Evolutionary conservation across 73 alveolate genomes (phyloP), one percentile per base, ranked within the genome.

Genomic region (Paramecium octaurelia): DNA sequence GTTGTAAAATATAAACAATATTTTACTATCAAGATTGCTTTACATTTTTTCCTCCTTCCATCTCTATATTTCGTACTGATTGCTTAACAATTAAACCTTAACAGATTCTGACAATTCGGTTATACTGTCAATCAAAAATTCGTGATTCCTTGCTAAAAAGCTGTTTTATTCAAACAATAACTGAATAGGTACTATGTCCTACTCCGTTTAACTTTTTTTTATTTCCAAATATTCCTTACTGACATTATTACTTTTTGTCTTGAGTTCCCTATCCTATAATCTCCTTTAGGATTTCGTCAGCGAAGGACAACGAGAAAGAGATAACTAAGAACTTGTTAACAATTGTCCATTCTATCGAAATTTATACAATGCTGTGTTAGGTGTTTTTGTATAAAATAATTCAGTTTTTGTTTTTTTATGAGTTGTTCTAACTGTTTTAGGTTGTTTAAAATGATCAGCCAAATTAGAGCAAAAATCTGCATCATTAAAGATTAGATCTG

Each of bases 211-310:
- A 64, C 84, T 12, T 64, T 64, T 64, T 24, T 64, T 64, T 27
- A 64, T 64, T 31, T 64, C 84, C 46, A 64, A 64, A 64, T 64
- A 64, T 64, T 64, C 84, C 11, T 64, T 64, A 64, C 84, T 64
- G 27, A 64, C 84, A 64, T 64, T 64, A 27, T 64, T 21, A 31
- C 50, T 31, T 31, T 34, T 27, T 10, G 84, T 64, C 29, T 64
- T 64, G 5, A 12, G 84, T 34, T 64, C 84, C 14, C 46, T 31
- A 23, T 64, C 84, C 21, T 54, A 18, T 54, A 64, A 64, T 31
- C 11, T 27, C 29, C 46, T 64, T 3, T 27, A 64, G 4, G 84
- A 64, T 64, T 64, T 64, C 8, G 84, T 64, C 9, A 64, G 31
- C 0, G 84, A 64, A 27, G 84, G 84, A 64, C 84, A 64, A 31